phyloP scores from a whole-genome alignment of 768 basidiomycete genomes.

The Mrakia hoshinonis region DNA sequence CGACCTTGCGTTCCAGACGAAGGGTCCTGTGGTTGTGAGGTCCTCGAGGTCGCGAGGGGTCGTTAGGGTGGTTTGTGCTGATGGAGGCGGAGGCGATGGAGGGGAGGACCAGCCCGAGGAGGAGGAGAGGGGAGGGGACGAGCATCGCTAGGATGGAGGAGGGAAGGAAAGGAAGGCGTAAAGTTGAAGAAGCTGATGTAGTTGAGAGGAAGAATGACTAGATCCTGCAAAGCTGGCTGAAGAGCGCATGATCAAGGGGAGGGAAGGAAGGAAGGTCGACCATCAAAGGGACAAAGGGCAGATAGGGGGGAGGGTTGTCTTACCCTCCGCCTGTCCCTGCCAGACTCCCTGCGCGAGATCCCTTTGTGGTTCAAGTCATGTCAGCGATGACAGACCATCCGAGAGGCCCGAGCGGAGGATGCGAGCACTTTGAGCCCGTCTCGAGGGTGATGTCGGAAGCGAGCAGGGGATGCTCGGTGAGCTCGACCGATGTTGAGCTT shows the following conservation, averaged over 20 bases:
- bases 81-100: background rate
- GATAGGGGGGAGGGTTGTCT: too few relatives aligned
- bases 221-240: background rate
- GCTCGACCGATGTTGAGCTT: too few relatives aligned
- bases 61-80: background rate
- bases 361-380: too few relatives aligned
- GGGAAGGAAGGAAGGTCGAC: background rate
- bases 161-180: background rate
- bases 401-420: too few relatives aligned
- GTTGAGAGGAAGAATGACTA: background rate
- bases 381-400: too few relatives aligned
- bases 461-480: too few relatives aligned
- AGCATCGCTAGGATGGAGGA: background rate
- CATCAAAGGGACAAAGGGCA: background rate
- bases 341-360: too few relatives aligned
- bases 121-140: background rate
- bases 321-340: too few relatives aligned
- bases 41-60: background rate
- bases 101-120: slow-evolving; percentile 9
- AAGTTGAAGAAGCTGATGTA: slow-evolving; percentile 5
- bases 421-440: too few relatives aligned
- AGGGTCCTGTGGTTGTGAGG: background rate
- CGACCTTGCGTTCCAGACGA: slow-evolving; percentile 11
- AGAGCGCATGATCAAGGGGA: background rate
- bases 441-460: too few relatives aligned